Base-by-base conservation (phyloP, 176 grass and related monocot genomes). In the Eragrostis curvula region DNA sequence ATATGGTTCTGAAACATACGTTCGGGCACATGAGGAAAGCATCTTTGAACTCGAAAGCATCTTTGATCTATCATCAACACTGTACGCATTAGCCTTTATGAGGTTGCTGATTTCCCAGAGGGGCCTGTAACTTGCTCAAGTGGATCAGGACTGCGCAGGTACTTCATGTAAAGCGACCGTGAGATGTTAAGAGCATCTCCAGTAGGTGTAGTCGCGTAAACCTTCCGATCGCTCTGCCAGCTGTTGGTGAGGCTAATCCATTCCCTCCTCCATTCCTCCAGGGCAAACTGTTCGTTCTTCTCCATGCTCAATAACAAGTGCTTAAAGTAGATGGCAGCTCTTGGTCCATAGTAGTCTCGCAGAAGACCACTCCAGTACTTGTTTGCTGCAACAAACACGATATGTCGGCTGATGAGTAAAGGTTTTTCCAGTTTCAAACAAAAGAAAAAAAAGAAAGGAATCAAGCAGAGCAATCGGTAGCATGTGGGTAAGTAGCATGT, bases 341-440 rank as follows among this genome's bases (percentile, higher is more conserved):
- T 88, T 41, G 91, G 91, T 30, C 89, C 70, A 4, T 97, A 97
- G 68, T 97, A 97, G 40, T 89, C 91, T 61, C 24, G 59, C 68
- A 97, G 78, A 51, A 97, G 84, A 60, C 91, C 94, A 16, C 89
- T 94, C 94, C 94, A 97, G 70, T 97, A 97, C 70, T 94, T 97
- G 81, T 97, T 97, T 81, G 88, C 94, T 97, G 91, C 32, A 78
- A 14, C 27, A 39, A 84, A 65, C 24, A 52, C 18, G 30, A 78
- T 71, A 84, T n/a, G n/a, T n/a, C n/a, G n/a, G n/a, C n/a, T n/a
- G n/a, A n/a, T n/a, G n/a, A n/a, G n/a, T n/a, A n/a, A n/a, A n/a
- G n/a, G n/a, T n/a, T n/a, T n/a, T n/a, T n/a, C n/a, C n/a, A n/a
- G n/a, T n/a, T n/a, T n/a, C n/a, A n/a, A n/a, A n/a, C n/a, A n/a